phyloP scores from a whole-genome alignment of 768 basidiomycete species.

The Lentinula lateritia region DNA sequence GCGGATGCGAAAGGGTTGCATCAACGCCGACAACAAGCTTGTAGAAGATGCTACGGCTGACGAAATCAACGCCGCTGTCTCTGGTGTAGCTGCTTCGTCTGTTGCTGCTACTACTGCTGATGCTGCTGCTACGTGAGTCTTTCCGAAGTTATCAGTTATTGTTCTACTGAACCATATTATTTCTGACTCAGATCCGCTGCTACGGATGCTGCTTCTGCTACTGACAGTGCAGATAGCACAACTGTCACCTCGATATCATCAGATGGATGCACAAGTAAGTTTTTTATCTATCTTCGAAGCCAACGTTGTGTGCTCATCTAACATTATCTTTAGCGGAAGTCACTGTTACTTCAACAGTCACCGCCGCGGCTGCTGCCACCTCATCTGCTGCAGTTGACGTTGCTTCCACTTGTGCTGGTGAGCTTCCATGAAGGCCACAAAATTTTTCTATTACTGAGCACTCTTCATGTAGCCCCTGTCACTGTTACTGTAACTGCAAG shows the following conservation, averaged over 20 bases:
- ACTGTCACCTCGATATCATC: conserved; percentile 1
- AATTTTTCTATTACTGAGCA: background rate
- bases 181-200: background rate
- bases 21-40: conserved; percentile 56
- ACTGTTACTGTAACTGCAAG: conserved; percentile 13
- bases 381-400: conserved; percentile 12
- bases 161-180: background rate
- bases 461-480: background rate
- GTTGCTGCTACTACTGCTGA: conserved; percentile 17
- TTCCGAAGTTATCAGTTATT: background rate
- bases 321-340: background rate
- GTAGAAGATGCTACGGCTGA: conserved; percentile 50
- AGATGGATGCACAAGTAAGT: background rate
- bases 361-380: conserved; percentile 2
- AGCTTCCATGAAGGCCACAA: background rate
- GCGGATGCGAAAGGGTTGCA: conserved; percentile 40
- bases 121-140: conserved; percentile 11
- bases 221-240: conserved; percentile 9
- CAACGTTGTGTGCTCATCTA: background rate
- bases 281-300: background rate
- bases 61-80: conserved; percentile 52
- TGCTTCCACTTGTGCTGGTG: conserved; percentile 1
- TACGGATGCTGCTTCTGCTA: conserved; percentile 9
- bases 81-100: conserved; percentile 22
- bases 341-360: conserved; percentile 8